A percentile compares a stretch with the other conserved stretches of the same genome.
These are phyloP conservation scores for Candida orba DNA, from an alignment of 805 yeast species.

Conservation along the genomic window DNA sequence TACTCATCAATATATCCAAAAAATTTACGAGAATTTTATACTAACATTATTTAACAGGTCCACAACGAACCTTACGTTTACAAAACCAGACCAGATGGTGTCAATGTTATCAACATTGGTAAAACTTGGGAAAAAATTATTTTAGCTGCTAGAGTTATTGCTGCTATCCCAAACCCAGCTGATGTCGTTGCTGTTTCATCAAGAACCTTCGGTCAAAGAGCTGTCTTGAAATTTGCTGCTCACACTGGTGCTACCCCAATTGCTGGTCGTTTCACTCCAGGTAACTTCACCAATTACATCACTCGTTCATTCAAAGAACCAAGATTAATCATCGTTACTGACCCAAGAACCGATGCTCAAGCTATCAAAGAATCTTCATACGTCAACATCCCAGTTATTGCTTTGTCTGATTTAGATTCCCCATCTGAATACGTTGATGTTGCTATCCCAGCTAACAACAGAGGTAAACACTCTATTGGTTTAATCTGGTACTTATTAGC, in stretches of 20 bases:
- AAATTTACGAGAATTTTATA: not conserved
- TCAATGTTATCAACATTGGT: slow-evolving; percentile 95
- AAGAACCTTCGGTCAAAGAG: slow-evolving; percentile 99
- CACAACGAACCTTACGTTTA: slow-evolving; percentile 95
- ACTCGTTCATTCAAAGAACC: slow-evolving; percentile 99
- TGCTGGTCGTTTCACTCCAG: slow-evolving; percentile 99
- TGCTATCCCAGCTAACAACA: slow-evolving; percentile 99
- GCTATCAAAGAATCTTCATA: slow-evolving; percentile 99
- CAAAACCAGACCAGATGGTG: slow-evolving; percentile 99
- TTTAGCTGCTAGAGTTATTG: slow-evolving; percentile 98
- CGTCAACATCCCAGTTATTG: slow-evolving; percentile 99
- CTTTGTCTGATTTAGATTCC: slow-evolving; percentile 97
- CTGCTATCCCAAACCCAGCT: slow-evolving; percentile 97
- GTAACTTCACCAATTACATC: slow-evolving; percentile 99
- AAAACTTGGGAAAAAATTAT: slow-evolving; percentile 99
- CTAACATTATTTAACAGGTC: slow-evolving; percentile 41
- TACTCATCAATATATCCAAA: not conserved
- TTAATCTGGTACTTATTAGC: slow-evolving; percentile 99
- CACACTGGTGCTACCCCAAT: slow-evolving; percentile 99
- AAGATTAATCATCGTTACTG: slow-evolving; percentile 97
- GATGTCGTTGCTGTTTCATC: slow-evolving; percentile 99
- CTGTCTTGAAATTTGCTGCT: slow-evolving; percentile 98
- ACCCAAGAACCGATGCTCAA: slow-evolving; percentile 99
- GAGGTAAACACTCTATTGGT: slow-evolving; percentile 99
- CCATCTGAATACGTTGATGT: slow-evolving; percentile 99